Base-by-base conservation (phyloP, 768 basidiomycete species). In the Dacryopinax spathularia region DNA sequence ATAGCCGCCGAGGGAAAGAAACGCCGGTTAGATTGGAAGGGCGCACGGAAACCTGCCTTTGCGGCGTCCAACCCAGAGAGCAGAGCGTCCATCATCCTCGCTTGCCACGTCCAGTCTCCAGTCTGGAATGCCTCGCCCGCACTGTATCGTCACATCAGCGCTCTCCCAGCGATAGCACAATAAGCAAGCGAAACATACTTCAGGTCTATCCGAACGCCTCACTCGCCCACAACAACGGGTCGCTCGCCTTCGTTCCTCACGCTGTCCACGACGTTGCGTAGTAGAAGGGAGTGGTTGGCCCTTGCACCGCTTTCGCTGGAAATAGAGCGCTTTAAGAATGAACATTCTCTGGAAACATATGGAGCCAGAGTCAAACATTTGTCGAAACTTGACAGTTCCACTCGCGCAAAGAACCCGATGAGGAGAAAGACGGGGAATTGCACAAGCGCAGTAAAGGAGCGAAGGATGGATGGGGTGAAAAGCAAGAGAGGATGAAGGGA, bases 51-150 rank as follows among this genome's bases (percentile, higher is more conserved):
- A 96, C 7, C 86, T 87, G 34, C 91, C 78, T 34, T 90, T 77
- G 2, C 84, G 80, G 2, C 78, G 78, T 98, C 95, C 1, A 96
- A 75, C 0, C 77, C 96, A 2, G 85, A 85, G 59, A 95, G 80
- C 79, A 97, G 79, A 0, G 91, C 89, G 69, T 97, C 96, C 88
- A 97, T 91, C 92, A 95, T 95, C 31, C 85, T 79, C 33, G 82
- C 73, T 68, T 97, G 96, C 87, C 85, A 91, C 5, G 70, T 78
- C 73, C 87, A 97, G 70, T 89, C 79, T 34, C 86, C 86, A 0
- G 82, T 81, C 60, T 73, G 68, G 71, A 95, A 87, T 0, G 90
- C 89, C 66, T 83, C 81, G 62, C 82, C 81, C 36, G 82, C 76
- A 72, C 91, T 93, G 59, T 20, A 29, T n/a, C n/a, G n/a, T n/a